Conservation (phyloP, 2,329 filamentous ascomycete species). For the Hypoxylon sp. region DNA sequence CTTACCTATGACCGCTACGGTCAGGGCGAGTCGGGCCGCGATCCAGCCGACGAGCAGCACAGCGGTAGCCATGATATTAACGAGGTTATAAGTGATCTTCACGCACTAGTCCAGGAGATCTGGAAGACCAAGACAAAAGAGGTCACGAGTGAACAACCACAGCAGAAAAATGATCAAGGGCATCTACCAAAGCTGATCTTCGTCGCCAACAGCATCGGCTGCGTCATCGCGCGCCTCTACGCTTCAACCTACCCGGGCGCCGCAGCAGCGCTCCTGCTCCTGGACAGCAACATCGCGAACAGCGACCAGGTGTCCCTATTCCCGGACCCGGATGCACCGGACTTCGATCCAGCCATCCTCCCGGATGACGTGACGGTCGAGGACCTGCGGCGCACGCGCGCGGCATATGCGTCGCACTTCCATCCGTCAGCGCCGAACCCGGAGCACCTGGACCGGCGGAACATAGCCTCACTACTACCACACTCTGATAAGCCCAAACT, state of each 20-base stretch:
- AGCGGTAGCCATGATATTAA: conserved; percentile 65
- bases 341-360: conserved; percentile 60
- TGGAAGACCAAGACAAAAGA: conserved; percentile 47
- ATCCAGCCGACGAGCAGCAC: conserved; percentile 64
- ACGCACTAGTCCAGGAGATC: conserved; percentile 60
- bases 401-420: conserved; percentile 60
- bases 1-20: conserved; percentile 72
- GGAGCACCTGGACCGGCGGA: conserved; percentile 65
- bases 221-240: conserved; percentile 67
- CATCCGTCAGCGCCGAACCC: conserved; percentile 64
- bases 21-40: conserved; percentile 64
- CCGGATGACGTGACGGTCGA: conserved; percentile 58
- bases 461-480: conserved; percentile 61
- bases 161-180: conserved; percentile 56
- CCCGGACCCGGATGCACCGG: conserved; percentile 66
- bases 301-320: conserved; percentile 69
- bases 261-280: conserved; percentile 64
- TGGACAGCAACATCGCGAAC: conserved; percentile 72
- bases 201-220: conserved; percentile 68
- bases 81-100: conserved; percentile 61
- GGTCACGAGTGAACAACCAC: not conserved
- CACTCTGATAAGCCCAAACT: conserved; percentile 60
- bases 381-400: conserved; percentile 55
- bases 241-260: conserved; percentile 61
- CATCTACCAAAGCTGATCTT: conserved; percentile 64